A percentile compares a stretch with the other conserved stretches of the same genome.
These are phyloP conservation scores for Ormosia semicastrata DNA, from an alignment of 306 rosid species.

Conservation along the genomic window DNA sequence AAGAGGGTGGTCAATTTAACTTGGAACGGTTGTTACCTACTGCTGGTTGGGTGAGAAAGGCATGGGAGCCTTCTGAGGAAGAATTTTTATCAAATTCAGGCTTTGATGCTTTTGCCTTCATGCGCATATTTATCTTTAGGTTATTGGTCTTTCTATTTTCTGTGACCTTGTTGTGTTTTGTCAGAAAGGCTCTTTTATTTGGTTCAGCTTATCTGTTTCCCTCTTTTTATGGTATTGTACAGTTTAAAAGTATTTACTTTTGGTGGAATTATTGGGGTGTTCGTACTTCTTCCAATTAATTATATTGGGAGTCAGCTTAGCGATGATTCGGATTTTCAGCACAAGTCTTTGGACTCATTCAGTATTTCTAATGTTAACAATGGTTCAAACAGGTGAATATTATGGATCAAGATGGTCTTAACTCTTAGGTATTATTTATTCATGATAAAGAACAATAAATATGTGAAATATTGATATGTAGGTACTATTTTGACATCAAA, in stretches of 20 bases:
- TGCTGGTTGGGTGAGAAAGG: conserved; percentile 74
- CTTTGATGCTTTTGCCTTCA: conserved; percentile 75
- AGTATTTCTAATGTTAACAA: conserved; percentile 72
- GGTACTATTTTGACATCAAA: neutral
- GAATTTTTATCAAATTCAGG: conserved; percentile 57
- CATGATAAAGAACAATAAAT: conserved; percentile 13
- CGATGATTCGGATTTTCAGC: conserved; percentile 53
- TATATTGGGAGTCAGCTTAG: conserved; percentile 65
- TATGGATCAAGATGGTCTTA: conserved; percentile 18
- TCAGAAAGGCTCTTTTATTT: conserved; percentile 15
- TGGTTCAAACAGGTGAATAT: conserved; percentile 76
- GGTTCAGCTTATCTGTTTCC: conserved; percentile 19
- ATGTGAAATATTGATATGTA: neutral
- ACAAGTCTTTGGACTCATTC: conserved; percentile 79
- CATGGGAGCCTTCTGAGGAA: conserved; percentile 75
- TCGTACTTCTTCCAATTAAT: conserved; percentile 73
- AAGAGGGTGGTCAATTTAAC: conserved; percentile 47
- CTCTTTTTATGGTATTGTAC: conserved; percentile 14
- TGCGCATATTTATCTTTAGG: conserved; percentile 82
- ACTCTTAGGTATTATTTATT: neutral
- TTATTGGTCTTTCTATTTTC: conserved; percentile 23
- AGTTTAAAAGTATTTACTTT: conserved; percentile 67
- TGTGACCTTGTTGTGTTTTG: neutral
- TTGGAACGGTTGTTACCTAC: conserved; percentile 73
- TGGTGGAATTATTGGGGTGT: conserved; percentile 64